Conservation (phyloP, 257 asterid species). For the Euphrasia confusa region DNA sequence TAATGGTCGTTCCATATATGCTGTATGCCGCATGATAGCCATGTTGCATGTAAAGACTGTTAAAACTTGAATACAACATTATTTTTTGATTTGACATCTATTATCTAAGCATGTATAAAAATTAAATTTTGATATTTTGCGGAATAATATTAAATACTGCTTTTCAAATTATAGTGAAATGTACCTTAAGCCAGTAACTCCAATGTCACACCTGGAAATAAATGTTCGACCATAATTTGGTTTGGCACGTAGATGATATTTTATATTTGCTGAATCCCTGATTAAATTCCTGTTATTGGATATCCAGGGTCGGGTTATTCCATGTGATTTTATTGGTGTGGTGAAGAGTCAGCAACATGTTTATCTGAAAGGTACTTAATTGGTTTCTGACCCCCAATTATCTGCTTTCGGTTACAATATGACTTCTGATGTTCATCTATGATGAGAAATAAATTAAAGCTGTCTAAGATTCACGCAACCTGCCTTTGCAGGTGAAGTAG, state of each 20-base stretch:
- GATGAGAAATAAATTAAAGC: conserved; percentile 6
- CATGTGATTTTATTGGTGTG: conserved; percentile 97
- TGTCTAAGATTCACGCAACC: conserved; percentile 18
- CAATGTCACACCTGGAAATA: neutral
- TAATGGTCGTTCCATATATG: neutral
- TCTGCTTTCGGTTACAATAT: conserved; percentile 21
- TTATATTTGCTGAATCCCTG: conserved; percentile 24
- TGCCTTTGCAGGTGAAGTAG: conserved; percentile 76
- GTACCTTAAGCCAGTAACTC: conserved; percentile 6
- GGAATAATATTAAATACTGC: conserved; percentile 8
- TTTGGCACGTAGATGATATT: conserved; percentile 19
- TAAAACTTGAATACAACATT: neutral
- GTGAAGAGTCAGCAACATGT: conserved; percentile 95
- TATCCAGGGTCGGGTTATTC: conserved; percentile 93
- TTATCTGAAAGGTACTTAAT: conserved; percentile 65
- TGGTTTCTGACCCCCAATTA: conserved; percentile 10
- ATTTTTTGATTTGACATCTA: neutral
- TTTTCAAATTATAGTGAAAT: conserved; percentile 7
- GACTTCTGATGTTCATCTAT: neutral
- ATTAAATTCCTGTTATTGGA: conserved; percentile 27
- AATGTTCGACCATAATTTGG: neutral
- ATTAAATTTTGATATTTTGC: neutral
- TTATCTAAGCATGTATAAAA: conserved; percentile 8
- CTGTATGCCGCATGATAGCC: neutral
- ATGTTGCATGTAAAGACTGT: neutral